A percentile compares a stretch with the other conserved stretches of the same genome.
These are phyloP conservation scores for Pezicula carpinea DNA, from an alignment of 2,329 filamentous ascomycete genomes.

Conservation along the genomic window DNA sequence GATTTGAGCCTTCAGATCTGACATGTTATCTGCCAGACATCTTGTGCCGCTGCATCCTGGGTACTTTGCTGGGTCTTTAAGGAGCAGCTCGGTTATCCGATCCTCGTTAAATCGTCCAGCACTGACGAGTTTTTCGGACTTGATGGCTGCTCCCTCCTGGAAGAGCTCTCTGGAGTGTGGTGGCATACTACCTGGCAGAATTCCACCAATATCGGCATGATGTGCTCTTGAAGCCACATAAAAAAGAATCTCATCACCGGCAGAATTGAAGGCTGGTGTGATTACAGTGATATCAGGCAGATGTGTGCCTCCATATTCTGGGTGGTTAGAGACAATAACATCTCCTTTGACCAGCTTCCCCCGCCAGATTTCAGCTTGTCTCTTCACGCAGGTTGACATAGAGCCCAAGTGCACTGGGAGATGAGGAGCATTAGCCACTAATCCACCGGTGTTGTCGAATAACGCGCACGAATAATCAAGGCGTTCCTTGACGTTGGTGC, in stretches of 20 bases:
- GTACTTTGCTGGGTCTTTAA: conserved; percentile 68
- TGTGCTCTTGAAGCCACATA: conserved; percentile 48
- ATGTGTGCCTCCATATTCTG: conserved; percentile 79
- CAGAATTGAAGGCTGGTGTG: conserved; percentile 69
- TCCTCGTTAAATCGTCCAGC: conserved; percentile 76
- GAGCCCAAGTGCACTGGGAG: conserved; percentile 76
- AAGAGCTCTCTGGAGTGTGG: conserved; percentile 63
- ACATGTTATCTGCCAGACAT: conserved; percentile 77
- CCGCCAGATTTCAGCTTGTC: conserved; percentile 76
- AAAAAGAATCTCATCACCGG: conserved; percentile 41
- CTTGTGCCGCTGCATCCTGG: conserved; percentile 75
- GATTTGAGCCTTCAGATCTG: conserved; percentile 81
- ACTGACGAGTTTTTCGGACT: conserved; percentile 66
- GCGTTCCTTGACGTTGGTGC: conserved; percentile 76
- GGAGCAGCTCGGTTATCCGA: conserved; percentile 65
- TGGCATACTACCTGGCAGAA: conserved; percentile 79
- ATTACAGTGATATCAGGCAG: conserved; percentile 79
- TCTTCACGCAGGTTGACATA: conserved; percentile 79
- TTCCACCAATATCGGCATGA: conserved; percentile 81
- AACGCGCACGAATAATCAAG: conserved; percentile 81
- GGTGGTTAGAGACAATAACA: conserved; percentile 80
- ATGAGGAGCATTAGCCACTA: conserved; percentile 78
- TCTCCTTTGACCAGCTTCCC: conserved; percentile 74
- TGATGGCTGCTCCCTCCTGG: conserved; percentile 62
- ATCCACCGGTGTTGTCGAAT: conserved; percentile 69